Conservation (phyloP, 352 stramenopile genomes). For the Phytophthora niederhauseri region DNA sequence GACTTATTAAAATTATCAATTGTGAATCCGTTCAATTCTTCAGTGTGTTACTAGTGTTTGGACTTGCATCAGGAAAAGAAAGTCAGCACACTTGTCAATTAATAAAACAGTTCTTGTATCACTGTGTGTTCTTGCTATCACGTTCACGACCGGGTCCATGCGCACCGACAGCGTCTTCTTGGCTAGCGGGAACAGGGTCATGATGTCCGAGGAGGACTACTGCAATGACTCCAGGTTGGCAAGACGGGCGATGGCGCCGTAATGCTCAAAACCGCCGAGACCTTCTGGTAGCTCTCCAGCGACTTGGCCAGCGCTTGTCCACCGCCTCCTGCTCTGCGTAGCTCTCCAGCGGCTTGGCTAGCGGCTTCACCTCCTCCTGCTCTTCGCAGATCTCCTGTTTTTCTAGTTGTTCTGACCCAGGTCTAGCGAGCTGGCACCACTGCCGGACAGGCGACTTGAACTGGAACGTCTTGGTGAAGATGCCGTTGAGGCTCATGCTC, state of each 20-base stretch:
- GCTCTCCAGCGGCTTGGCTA: conserved; percentile 35
- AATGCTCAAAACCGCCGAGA: conserved; percentile 73
- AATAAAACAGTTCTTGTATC: too few species aligned
- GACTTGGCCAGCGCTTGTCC: conserved; percentile 36
- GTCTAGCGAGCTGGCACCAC: conserved; percentile 51
- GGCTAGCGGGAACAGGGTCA: conserved; percentile 72
- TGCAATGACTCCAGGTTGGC: conserved; percentile 84
- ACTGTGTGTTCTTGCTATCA: too few species aligned
- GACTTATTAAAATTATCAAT: too few species aligned
- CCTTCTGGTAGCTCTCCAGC: conserved; percentile 71
- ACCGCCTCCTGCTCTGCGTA: conserved; percentile 40
- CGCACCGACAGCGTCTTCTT: conserved; percentile 73
- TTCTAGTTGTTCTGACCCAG: conserved; percentile 42
- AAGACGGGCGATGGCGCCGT: conserved; percentile 90
- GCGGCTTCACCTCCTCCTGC: conserved; percentile 32
- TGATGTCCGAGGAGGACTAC: conserved; percentile 66
- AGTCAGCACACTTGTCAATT: too few species aligned
- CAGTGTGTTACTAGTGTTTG: too few species aligned
- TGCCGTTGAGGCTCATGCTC: conserved; percentile 58
- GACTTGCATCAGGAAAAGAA: too few species aligned
- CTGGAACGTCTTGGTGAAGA: conserved; percentile 89
- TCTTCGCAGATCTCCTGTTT: conserved; percentile 51
- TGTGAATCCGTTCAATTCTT: too few species aligned
- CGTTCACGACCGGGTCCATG: conserved; percentile 77
- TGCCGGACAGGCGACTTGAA: conserved; percentile 86